These are phyloP conservation scores for Tuber melanosporum DNA, from an alignment of 495 filamentous ascomycete species.

Conservation along the genomic window DNA sequence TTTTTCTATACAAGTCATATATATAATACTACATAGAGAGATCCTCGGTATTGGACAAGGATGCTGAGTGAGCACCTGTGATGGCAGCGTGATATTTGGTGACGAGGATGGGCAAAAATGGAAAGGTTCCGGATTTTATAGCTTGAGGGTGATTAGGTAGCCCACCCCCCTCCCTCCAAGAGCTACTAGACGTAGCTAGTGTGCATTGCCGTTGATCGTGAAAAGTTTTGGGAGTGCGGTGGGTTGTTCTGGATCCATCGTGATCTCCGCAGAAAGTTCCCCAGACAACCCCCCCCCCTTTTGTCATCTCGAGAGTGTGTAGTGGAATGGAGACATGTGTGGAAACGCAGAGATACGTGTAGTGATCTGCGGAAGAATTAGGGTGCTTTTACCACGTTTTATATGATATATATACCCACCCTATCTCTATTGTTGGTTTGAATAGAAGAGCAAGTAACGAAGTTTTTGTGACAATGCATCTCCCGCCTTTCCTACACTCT, in stretches of 20 bases:
- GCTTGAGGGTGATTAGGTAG: neutral
- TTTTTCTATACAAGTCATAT: too few relatives aligned
- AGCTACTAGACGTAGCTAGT: too few relatives aligned
- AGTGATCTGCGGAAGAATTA: neutral
- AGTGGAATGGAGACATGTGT: neutral
- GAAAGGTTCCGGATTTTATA: neutral
- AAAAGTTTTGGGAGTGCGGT: too few relatives aligned
- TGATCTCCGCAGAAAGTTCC: neutral
- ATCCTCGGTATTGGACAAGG: neutral
- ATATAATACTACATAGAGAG: neutral
- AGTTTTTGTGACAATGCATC: too few relatives aligned
- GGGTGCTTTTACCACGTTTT: neutral
- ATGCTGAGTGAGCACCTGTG: neutral
- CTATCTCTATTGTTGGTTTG: neutral
- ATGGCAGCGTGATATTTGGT: neutral
- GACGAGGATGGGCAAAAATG: neutral
- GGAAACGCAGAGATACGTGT: neutral
- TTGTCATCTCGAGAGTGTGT: neutral
- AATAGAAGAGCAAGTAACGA: too few relatives aligned
- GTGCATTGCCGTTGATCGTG: too few relatives aligned
- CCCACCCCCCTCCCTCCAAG: too few relatives aligned
- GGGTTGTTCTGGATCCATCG: too few relatives aligned
- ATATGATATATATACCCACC: neutral
- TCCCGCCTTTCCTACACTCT: too few relatives aligned
- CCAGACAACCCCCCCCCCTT: neutral